Conservation (phyloP, 2,329 filamentous ascomycete genomes). For the Graphilbum ipis-grandicollis region DNA sequence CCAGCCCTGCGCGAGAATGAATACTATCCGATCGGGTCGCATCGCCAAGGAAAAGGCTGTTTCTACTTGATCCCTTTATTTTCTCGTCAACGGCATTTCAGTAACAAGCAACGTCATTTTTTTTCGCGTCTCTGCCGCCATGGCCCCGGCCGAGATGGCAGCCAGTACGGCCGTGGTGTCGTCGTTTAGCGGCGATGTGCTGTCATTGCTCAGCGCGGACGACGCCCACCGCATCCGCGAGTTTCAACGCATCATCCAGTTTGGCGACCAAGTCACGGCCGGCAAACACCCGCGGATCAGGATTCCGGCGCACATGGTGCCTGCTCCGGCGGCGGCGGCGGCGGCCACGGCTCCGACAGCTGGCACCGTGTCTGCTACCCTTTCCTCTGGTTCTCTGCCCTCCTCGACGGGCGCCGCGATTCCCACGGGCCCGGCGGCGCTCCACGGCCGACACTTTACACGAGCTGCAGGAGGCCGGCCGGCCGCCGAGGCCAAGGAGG, state of each 20-base stretch:
- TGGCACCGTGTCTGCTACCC: not conserved
- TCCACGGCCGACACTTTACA: not conserved
- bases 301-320: slow-evolving; percentile 24
- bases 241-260: slow-evolving; percentile 64
- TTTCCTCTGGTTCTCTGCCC: not conserved
- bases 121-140: too few relatives aligned
- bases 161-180: not conserved
- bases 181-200: not conserved
- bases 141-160: too few relatives aligned
- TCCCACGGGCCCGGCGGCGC: not conserved
- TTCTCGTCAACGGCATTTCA: too few relatives aligned
- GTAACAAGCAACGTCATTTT: too few relatives aligned
- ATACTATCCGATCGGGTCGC: too few relatives aligned
- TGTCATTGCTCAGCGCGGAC: slow-evolving; percentile 15
- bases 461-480: not conserved
- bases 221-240: slow-evolving; percentile 43
- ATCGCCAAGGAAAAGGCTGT: too few relatives aligned
- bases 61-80: too few relatives aligned
- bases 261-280: slow-evolving; percentile 66
- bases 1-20: not conserved
- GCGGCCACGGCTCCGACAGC: slow-evolving; percentile 1
- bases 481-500: not conserved
- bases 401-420: not conserved
- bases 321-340: slow-evolving; percentile 9
- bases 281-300: slow-evolving; percentile 54